A percentile compares a stretch with the other conserved stretches of the same genome.
Conservation (phyloP, 2,329 filamentous ascomycete species). For the Thermomyces lanuginosus region DNA sequence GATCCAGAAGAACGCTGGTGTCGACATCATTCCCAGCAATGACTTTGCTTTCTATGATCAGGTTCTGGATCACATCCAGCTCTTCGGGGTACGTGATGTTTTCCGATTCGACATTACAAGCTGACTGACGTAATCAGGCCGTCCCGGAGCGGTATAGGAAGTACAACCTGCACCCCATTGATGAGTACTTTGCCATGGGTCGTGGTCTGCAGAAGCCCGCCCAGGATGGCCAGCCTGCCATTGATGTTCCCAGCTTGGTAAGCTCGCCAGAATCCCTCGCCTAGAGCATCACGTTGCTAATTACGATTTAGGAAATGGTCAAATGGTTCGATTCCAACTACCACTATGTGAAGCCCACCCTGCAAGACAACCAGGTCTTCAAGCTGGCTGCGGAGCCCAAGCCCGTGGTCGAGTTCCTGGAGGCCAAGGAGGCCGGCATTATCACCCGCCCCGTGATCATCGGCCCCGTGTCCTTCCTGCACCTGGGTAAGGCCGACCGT, state of each 20-base stretch:
- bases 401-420: constrained; percentile 83
- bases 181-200: constrained; percentile 99
- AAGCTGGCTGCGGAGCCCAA: constrained; percentile 76
- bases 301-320: constrained; percentile 63
- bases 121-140: constrained; percentile 38
- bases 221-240: constrained; percentile 29
- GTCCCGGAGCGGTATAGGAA: constrained; percentile 86
- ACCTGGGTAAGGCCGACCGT: constrained; percentile 96
- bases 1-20: constrained; percentile 96
- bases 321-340: constrained; percentile 99
- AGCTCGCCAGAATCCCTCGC: constrained; percentile 13
- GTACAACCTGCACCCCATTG: constrained; percentile 70
- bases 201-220: constrained; percentile 89
- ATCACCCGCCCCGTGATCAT: constrained; percentile 83
- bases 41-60: constrained; percentile 99
- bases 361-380: constrained; percentile 95
- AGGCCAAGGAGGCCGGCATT: constrained; percentile 96
- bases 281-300: constrained; percentile 11
- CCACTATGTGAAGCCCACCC: constrained; percentile 99
- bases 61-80: constrained; percentile 92
- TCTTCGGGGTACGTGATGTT: constrained; percentile 61
- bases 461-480: constrained; percentile 92
- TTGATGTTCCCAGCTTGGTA: constrained; percentile 77
- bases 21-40: constrained; percentile 96
- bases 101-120: constrained; percentile 7